Evolutionary conservation across 345 rosid genomes (phyloP).

Genomic region (Corchorus capsularis): DNA sequence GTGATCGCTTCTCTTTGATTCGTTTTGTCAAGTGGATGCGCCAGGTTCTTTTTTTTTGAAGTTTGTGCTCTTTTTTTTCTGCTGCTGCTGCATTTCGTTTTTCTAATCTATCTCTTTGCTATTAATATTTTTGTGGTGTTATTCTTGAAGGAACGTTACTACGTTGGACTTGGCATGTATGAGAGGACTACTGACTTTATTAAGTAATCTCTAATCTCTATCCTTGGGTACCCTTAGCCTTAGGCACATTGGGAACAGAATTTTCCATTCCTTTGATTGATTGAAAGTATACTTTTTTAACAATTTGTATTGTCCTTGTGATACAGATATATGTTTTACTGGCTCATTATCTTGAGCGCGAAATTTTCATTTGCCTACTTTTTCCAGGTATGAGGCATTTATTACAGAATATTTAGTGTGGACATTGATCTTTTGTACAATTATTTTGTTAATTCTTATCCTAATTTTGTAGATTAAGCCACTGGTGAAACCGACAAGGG

Average conservation of each 20-base stretch:
- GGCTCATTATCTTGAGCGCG: slow-evolving; percentile 76
- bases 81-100: neutral
- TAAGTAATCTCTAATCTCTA: slow-evolving; percentile 53
- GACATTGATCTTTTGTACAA: neutral
- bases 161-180: slow-evolving; percentile 97
- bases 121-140: slow-evolving; percentile 23
- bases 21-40: slow-evolving; percentile 97
- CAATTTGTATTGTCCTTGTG: slow-evolving; percentile 9
- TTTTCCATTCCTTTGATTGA: slow-evolving; percentile 1
- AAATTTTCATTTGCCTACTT: slow-evolving; percentile 94
- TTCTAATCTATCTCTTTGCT: neutral
- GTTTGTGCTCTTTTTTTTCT: neutral
- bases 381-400: slow-evolving; percentile 59
- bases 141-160: slow-evolving; percentile 75
- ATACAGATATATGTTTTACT: slow-evolving; percentile 87
- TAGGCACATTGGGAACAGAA: neutral
- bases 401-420: neutral
- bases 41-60: slow-evolving; percentile 56
- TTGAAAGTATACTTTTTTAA: neutral
- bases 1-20: slow-evolving; percentile 77
- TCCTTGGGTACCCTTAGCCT: slow-evolving; percentile 10
- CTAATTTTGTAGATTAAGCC: slow-evolving; percentile 74
- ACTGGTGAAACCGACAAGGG: slow-evolving; percentile 73
- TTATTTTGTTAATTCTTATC: slow-evolving; percentile 7
- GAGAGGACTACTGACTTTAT: slow-evolving; percentile 85